Conservation (phyloP, 805 yeast genomes). For the Candida boidinii region DNA sequence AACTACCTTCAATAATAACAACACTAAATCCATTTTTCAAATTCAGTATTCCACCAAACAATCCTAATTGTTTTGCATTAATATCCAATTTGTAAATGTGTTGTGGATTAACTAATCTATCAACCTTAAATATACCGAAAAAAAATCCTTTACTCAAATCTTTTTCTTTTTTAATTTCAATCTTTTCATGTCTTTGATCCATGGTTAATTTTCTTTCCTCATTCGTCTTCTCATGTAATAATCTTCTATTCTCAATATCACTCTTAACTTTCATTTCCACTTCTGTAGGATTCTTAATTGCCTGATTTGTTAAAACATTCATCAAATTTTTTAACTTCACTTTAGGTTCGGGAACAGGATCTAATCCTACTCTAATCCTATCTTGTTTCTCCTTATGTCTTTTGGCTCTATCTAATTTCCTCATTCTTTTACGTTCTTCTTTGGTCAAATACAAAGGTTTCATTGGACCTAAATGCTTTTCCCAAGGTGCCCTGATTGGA, state of each 20-base stretch:
- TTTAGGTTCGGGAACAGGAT: constrained; percentile 85
- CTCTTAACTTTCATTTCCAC: constrained; percentile 64
- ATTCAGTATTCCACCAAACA: constrained; percentile 55
- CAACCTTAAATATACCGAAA: constrained; percentile 52
- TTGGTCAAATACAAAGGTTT: constrained; percentile 60
- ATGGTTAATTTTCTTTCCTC: constrained; percentile 50
- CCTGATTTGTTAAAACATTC: constrained; percentile 79
- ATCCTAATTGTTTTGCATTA: constrained; percentile 65
- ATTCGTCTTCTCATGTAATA: constrained; percentile 53
- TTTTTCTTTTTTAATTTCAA: constrained; percentile 32
- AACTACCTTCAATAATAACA: constrained; percentile 70
- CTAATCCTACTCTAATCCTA: constrained; percentile 68
- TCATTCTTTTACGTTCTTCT: constrained; percentile 62
- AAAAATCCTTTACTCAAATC: constrained; percentile 43
- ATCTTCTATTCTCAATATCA: constrained; percentile 57
- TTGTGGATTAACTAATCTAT: constrained; percentile 49
- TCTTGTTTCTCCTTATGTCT: constrained; percentile 67
- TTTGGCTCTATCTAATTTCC: constrained; percentile 60
- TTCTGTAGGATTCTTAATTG: constrained; percentile 81
- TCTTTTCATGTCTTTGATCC: constrained; percentile 49
- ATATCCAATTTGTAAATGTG: constrained; percentile 68
- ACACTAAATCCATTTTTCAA: constrained; percentile 39
- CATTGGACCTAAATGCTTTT: constrained; percentile 29
- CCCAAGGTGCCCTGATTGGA: constrained; percentile 54
- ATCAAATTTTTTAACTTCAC: constrained; percentile 77